Percentiles rank a stretch among this genome's conserved stretches.
Conservation (phyloP, 768 basidiomycete genomes). For the Rhizopogon vinicolor region DNA sequence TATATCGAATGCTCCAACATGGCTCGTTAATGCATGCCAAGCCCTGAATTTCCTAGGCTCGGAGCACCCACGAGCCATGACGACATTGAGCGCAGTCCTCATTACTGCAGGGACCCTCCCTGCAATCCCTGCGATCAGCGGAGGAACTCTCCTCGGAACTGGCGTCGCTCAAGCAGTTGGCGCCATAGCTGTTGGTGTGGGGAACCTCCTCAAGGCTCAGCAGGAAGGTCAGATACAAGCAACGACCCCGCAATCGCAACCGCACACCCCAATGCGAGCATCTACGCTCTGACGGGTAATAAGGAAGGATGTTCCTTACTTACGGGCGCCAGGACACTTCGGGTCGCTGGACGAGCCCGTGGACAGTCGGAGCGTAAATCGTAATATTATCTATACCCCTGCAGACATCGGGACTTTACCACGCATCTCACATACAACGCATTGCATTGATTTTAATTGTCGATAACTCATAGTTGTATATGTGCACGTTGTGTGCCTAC, state of each 20-base stretch:
- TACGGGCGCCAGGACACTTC: constrained; percentile 1
- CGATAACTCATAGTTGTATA: neutral
- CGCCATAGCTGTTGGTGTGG: constrained; percentile 73
- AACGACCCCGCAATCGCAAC: constrained; percentile 18
- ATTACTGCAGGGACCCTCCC: constrained; percentile 77
- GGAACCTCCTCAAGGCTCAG: constrained; percentile 48
- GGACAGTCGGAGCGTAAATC: constrained; percentile 11
- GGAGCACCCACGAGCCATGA: constrained; percentile 76
- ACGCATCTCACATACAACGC: neutral
- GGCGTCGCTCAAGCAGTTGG: constrained; percentile 75
- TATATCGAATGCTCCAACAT: constrained; percentile 60
- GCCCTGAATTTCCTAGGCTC: constrained; percentile 70
- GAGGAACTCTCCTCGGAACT: constrained; percentile 69
- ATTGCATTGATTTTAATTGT: neutral
- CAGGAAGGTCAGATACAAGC: constrained; percentile 34
- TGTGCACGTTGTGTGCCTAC: neutral
- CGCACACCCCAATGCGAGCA: constrained; percentile 23
- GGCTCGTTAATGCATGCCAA: constrained; percentile 73
- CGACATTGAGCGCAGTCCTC: constrained; percentile 68
- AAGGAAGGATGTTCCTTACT: neutral
- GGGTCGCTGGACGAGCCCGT: constrained; percentile 19
- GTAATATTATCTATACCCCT: constrained; percentile 17
- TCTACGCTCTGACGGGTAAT: constrained; percentile 23
- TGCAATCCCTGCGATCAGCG: constrained; percentile 63
- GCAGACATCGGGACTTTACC: constrained; percentile 3